Evolutionary conservation across 495 filamentous ascomycete genomes (phyloP), one percentile per base, ranked within the genome.

Genomic region (Lophiotrema nucula): DNA sequence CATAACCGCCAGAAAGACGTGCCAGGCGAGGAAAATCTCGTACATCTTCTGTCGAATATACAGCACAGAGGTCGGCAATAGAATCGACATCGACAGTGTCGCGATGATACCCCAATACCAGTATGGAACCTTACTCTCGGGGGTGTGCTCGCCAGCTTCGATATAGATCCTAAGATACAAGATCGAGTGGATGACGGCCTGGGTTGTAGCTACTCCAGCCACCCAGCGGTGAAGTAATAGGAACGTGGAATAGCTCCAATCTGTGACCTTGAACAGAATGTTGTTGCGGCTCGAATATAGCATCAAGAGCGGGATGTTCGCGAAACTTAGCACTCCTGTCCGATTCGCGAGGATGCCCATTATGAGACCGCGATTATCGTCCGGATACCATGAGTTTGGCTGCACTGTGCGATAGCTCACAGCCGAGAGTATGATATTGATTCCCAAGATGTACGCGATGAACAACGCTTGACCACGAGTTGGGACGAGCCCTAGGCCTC

Each of bases 161-260:
- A 31, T 18, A 35, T 69, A 71, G 8, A 50, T 38, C 8, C 60
- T 38, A 1, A 70, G 60, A 21, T 11, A 48, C 18, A 64, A 37
- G 16, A 69, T 55, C 4, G 68, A 72, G 47, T 78, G 75, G 6
- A 73, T 18, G 35, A 71, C n/a, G 16, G 67, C 72, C 39, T 77
- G 67, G 10, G 77, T 1, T 2, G 65, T 53, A 38, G 61, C 68
- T n/a, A 79, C 43, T 12, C 65, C 56, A 8, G 74, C 76, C 1
- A 76, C 65, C 74, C 72, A 79, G 16, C 75, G 76, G 49, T 79
- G 76, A 0, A 77, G 58, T 1, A 78, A 53, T 5, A 77, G 13
- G 47, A 66, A 79, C 0, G 76, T 79, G 8, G 67, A 65, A 49
- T 77, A 69, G 13, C 65, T 63, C 76, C 76, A 78, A 60, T 75